These are phyloP conservation scores for Sugiyamaella qingdaonensis DNA, from an alignment of 805 yeast genomes.

Conservation along the genomic window DNA sequence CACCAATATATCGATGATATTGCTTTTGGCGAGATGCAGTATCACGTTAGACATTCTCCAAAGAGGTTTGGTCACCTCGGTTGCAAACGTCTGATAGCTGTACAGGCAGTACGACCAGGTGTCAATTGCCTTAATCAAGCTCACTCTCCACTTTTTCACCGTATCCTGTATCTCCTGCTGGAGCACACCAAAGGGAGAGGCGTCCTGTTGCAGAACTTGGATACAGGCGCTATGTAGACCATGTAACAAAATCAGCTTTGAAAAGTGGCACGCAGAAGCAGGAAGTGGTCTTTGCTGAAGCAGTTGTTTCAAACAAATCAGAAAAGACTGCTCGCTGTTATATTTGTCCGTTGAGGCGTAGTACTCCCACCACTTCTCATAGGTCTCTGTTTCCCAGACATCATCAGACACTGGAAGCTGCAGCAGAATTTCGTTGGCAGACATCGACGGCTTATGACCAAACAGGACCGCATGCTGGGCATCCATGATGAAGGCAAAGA, in stretches of 20 bases:
- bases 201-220: slow-evolving; percentile 25
- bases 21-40: slow-evolving; percentile 21
- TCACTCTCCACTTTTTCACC: slow-evolving; percentile 19
- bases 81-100: slow-evolving; percentile 22
- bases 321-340: slow-evolving; percentile 17
- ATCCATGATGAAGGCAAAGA: slow-evolving; percentile 29
- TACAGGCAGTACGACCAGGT: slow-evolving; percentile 28
- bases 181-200: slow-evolving; percentile 22
- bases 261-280: slow-evolving; percentile 22
- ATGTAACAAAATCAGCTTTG: slow-evolving; percentile 25
- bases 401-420: slow-evolving; percentile 27
- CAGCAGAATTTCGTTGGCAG: slow-evolving; percentile 27
- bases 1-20: slow-evolving; percentile 23
- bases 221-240: slow-evolving; percentile 27
- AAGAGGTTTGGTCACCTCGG: slow-evolving; percentile 26
- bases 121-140: slow-evolving; percentile 25
- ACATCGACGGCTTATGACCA: slow-evolving; percentile 25
- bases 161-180: slow-evolving; percentile 7
- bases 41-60: slow-evolving; percentile 25
- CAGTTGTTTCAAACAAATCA: slow-evolving; percentile 22
- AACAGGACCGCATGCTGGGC: slow-evolving; percentile 30
- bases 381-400: slow-evolving; percentile 22
- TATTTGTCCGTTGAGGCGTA: slow-evolving; percentile 2
- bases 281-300: slow-evolving; percentile 22
- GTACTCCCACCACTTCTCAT: slow-evolving; percentile 15